phyloP scores from a whole-genome alignment of 371 early-diverging fungal genomes.

The Rhizopus stolonifer region DNA sequence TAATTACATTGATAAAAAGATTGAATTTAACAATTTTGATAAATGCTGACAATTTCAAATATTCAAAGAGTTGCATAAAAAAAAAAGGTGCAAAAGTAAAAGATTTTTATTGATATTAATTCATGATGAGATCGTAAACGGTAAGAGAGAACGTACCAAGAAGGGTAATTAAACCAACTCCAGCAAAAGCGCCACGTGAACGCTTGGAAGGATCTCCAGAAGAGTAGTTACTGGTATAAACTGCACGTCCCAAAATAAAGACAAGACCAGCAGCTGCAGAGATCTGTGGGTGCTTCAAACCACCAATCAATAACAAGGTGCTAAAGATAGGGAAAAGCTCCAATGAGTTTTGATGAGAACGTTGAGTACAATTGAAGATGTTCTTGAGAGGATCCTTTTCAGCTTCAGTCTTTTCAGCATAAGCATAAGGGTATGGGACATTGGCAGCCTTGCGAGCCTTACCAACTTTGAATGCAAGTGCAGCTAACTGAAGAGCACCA shows the following conservation, averaged over 20 bases:
- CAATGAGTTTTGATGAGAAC: slow-evolving; percentile 62
- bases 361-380: slow-evolving; percentile 69
- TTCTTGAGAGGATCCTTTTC: slow-evolving; percentile 58
- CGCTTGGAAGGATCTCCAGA: slow-evolving; percentile 59
- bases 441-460: slow-evolving; percentile 57
- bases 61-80: too few species aligned
- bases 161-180: slow-evolving; percentile 46
- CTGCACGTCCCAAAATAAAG: slow-evolving; percentile 51
- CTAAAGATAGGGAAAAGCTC: slow-evolving; percentile 39
- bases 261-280: slow-evolving; percentile 51
- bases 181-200: slow-evolving; percentile 38
- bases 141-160: slow-evolving; percentile 35
- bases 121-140: slow-evolving; percentile 25
- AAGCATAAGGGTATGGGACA: slow-evolving; percentile 65
- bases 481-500: slow-evolving; percentile 41
- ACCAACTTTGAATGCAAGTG: slow-evolving; percentile 55
- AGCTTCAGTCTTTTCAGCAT: slow-evolving; percentile 60
- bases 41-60: too few species aligned
- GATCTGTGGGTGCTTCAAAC: slow-evolving; percentile 52
- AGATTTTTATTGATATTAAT: too few species aligned
- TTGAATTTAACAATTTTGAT: too few species aligned
- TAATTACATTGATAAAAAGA: too few species aligned
- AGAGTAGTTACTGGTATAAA: slow-evolving; percentile 50
- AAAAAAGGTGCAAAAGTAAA: too few species aligned
- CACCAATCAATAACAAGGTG: slow-evolving; percentile 43